Percentiles rank a stretch among this genome's conserved stretches.
Evolutionary conservation across 1,284 basidiomycete species (phyloP).

Genomic region (Tylopilus sp.): DNA sequence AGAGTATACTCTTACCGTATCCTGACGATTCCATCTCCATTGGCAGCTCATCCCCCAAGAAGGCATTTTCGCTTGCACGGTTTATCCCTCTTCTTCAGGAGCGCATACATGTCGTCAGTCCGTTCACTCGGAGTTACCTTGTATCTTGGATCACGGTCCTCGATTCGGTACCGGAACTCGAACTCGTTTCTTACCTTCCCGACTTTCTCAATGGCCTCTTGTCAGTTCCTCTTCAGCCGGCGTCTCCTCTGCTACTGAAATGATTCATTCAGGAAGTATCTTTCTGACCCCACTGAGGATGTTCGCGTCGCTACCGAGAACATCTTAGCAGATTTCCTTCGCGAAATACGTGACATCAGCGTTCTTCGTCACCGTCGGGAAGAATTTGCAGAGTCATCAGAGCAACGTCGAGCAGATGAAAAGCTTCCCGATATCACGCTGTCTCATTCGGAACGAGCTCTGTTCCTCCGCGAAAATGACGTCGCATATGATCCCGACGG

Average conservation of each 20-base stretch:
- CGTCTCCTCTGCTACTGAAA: constrained; percentile 13
- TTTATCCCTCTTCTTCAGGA: constrained; percentile 95
- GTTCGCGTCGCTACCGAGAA: constrained; percentile 91
- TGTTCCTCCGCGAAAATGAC: constrained; percentile 54
- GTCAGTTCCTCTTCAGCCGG: constrained; percentile 47
- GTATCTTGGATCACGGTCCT: constrained; percentile 96
- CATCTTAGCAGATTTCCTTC: constrained; percentile 87
- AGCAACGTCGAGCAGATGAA: constrained; percentile 43
- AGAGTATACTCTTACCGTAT: constrained; percentile 63
- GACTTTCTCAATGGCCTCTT: constrained; percentile 92
- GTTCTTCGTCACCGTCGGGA: constrained; percentile 62
- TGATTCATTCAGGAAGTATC: constrained; percentile 69
- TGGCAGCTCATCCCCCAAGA: constrained; percentile 47
- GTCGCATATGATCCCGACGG: constrained; percentile 42
- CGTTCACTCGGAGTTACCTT: constrained; percentile 94
- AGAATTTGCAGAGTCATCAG: constrained; percentile 45
- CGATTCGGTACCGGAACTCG: constrained; percentile 95
- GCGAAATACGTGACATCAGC: constrained; percentile 88
- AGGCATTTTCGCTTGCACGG: constrained; percentile 89
- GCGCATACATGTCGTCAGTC: constrained; percentile 91
- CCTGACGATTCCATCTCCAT: constrained; percentile 51
- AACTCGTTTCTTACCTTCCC: constrained; percentile 91
- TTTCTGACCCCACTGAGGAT: constrained; percentile 93
- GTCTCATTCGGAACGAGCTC: constrained; percentile 47
- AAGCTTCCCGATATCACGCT: constrained; percentile 48